Evolutionary conservation across 768 basidiomycete species (phyloP), one percentile per base, ranked within the genome.

Genomic region (Mycena galopus): DNA sequence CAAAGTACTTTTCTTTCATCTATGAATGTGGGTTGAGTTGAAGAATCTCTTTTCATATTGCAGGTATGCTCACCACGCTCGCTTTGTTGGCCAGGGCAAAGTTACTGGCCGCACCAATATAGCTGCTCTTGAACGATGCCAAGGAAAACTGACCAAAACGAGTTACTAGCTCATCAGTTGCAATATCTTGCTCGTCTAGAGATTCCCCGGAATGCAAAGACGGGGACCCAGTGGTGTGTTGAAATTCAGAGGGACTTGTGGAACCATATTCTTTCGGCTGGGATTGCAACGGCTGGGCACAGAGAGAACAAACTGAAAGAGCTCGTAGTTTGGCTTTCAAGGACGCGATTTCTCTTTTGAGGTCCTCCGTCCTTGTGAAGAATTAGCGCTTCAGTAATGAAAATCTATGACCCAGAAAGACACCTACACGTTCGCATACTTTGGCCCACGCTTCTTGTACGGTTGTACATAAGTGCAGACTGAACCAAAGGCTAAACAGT

Each of bases 41-140:
- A 27, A 16, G 66, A 23, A n/a, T n/a, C n/a, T n/a, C n/a, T n/a
- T n/a, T 12, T 4, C 35, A 86, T 30, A 88, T 76, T 58, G 82
- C 80, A 27, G 86, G n/a, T n/a, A 86, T 80, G 1, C 81, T 75
- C 65, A 80, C 81, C 30, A 83, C 77, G 56, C 87, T 82, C 79
- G 84, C 83, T 42, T n/a, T n/a, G n/a, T n/a, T n/a, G n/a, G n/a
- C n/a, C n/a, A n/a, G n/a, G n/a, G n/a, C n/a, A n/a, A n/a, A 86
- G 79, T 27, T 78, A 73, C 87, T 87, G 17, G 85, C 81, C 51
- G 80, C 79, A 14, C 86, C 86, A 75, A 83, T 86, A 69, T 85
- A 86, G 21, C 55, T 65, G 23, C 2, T 56, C 3, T 56, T 56
- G 14, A 56, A 6, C 5, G 55, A 19, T 30, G 12, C 30, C 4